Evolutionary conservation across 2,329 filamentous ascomycete species (phyloP).

Genomic region (Xylariaceae sp.): DNA sequence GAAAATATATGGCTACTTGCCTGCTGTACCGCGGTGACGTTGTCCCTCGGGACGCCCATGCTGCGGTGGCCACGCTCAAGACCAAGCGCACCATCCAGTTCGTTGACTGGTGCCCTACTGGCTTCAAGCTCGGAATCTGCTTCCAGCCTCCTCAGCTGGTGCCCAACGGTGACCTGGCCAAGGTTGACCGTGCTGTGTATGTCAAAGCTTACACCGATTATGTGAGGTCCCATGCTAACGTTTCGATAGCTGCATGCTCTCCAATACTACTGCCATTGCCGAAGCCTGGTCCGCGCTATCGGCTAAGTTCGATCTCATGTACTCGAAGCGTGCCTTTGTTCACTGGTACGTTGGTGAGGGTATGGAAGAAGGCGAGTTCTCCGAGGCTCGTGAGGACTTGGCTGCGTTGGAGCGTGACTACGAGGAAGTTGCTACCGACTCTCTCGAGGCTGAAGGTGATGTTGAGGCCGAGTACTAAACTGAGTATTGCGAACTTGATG

Average conservation of each 20-base stretch:
- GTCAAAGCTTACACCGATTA: constrained; percentile 60
- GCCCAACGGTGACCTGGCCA: constrained; percentile 94
- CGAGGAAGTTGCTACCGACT: constrained; percentile 97
- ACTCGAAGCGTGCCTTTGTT: constrained; percentile 99
- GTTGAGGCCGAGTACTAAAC: constrained; percentile 89
- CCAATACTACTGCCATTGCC: constrained; percentile 97
- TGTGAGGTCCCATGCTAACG: constrained; percentile 22
- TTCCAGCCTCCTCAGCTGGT: constrained; percentile 97
- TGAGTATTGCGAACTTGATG: constrained; percentile 21
- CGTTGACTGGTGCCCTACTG: constrained; percentile 99
- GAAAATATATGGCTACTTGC: constrained; percentile 99
- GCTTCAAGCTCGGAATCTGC: constrained; percentile 99
- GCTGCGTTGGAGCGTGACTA: constrained; percentile 98
- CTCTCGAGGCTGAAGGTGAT: constrained; percentile 84
- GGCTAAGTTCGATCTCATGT: constrained; percentile 99
- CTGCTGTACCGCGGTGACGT: constrained; percentile 98
- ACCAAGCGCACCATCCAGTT: constrained; percentile 99
- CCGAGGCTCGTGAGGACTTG: constrained; percentile 97
- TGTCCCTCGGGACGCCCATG: constrained; percentile 93
- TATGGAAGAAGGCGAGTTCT: constrained; percentile 99
- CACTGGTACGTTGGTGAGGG: constrained; percentile 99
- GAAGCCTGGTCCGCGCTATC: constrained; percentile 97
- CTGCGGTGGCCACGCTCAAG: constrained; percentile 93
- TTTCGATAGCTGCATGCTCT: constrained; percentile 84
- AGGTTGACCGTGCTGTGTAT: constrained; percentile 98